Evolutionary conservation across 164 flowering plant genomes (phyloP).

Genomic region (Sextonia rubra): DNA sequence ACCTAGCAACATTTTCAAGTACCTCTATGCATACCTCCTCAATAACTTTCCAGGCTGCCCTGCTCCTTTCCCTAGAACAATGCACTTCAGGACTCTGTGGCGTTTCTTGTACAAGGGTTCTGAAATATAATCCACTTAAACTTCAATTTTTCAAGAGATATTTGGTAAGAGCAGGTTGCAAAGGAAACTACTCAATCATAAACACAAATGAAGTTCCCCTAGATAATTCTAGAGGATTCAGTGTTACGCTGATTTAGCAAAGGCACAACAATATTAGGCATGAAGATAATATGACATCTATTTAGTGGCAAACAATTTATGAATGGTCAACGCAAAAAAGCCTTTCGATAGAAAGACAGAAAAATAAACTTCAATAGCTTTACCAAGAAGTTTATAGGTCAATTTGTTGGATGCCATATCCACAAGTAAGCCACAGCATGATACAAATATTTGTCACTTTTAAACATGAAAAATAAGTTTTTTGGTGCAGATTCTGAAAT

Average conservation of each 20-base stretch:
- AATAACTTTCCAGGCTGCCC: conserved; percentile 78
- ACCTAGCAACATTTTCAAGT: not conserved
- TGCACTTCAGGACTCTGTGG: conserved; percentile 64
- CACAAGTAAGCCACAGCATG: too few relatives aligned
- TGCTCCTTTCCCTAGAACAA: conserved; percentile 94
- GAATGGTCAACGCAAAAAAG: not conserved
- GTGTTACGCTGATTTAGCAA: too few relatives aligned
- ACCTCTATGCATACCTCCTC: conserved; percentile 55
- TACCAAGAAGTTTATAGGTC: not conserved
- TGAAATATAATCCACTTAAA: conserved; percentile 15
- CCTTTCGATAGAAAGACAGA: not conserved
- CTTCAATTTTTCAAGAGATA: not conserved
- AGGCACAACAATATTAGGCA: too few relatives aligned
- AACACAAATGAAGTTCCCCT: not conserved
- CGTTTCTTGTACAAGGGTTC: conserved; percentile 42
- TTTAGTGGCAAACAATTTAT: not conserved
- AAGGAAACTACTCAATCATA: not conserved
- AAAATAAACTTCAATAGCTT: not conserved
- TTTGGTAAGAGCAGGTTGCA: not conserved
- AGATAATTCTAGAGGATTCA: not conserved
- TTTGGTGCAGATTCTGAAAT: not conserved
- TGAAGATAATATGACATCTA: too few relatives aligned
- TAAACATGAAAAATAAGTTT: not conserved
- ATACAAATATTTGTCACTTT: not conserved
- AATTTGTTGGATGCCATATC: not conserved